Base-by-base conservation (phyloP, 805 yeast genomes). In the Clavispora phyllophila region DNA sequence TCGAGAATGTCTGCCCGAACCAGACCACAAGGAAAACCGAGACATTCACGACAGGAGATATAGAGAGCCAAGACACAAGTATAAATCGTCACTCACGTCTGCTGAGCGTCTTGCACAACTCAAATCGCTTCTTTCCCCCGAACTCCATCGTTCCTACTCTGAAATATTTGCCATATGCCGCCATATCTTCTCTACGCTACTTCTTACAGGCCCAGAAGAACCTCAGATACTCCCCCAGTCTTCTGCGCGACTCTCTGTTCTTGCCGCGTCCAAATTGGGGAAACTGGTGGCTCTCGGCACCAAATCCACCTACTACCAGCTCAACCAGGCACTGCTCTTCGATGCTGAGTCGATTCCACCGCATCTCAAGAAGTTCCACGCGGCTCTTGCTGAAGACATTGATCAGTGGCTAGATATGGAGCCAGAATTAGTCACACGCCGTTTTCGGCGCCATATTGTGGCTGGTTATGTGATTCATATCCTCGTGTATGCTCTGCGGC, bases 321-420 rank as follows among this genome's bases (percentile, higher is more conserved):
- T 65, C 33, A 65, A 57, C 42, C 64, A 64, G 36, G 36, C 61
- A 1, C 45, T 53, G n/a, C 51, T 57, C 4, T 58, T 58, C 23
- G 58, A 50, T 29, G 54, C 57, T 4, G 52, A 55, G 4, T 55
- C 61, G 1, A 45, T 67, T 13, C 67, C 70, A 0, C 34, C 28
- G 1, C 46, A 52, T 18, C 47, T 63, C 7, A 53, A 51, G 39
- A 38, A 47, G 25, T 56, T 53, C 43, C 55, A 57, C 25, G 47
- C 51, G 5, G 48, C 53, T 13, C 52, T 68, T 19, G 44, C 54
- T 9, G 65, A 65, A 33, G 71, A 66, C 38, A 59, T 68, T 2
- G 71, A 66, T 41, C 53, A 48, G 10, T 68, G 72, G 72, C 55
- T 69, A 9, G 58, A 49, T 24, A 49, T 63, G 48, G 67, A 65